Evolutionary conservation across 768 basidiomycete species (phyloP), one percentile per base, ranked within the genome.

Genomic region (Fomitopsis serialis): DNA sequence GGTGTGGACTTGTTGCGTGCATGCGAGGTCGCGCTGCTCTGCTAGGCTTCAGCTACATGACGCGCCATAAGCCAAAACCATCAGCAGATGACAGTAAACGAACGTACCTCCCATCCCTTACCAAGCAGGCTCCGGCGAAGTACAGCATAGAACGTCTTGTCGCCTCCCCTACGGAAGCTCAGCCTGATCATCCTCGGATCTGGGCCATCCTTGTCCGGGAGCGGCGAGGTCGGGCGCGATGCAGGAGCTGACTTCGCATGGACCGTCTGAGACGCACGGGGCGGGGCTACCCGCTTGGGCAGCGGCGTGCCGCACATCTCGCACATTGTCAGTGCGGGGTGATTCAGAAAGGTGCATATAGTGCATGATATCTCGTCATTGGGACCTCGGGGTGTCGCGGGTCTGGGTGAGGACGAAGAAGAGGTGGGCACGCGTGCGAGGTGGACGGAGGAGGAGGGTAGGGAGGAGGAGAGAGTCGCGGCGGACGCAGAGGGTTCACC

Each of bases 331-430:
- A 94, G 73, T 1, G 80, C 85, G 0, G 82, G 82, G 55, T 89
- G 85, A 68, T 99, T 99, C 12, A 95, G 73, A 66, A 95, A 99
- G 1, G 96, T 98, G 66, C 97, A 99, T 1, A 84, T 84, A 1
- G 85, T 79, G 67, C 96, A 99, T 13, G 87, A 70, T 42, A 88
- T 74, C 32, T 77, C 65, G 2, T 68, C 68, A 17, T 53, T 42
- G 2, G 36, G 22, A 19, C 45, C 35, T 22, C 42, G 48, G 43
- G 3, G 35, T 40, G 35, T 35, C 42, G 45, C 40, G 58, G 59
- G 19, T 40, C 68, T 64, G 19, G 68, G 66, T 42, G 70, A 65
- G 50, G 71, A 57, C 23, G 74, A 66, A 6, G 72, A 66, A 1
- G 72, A 64, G 3, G 67, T 36, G 0, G 56, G 53, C 5, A 27